Evolutionary conservation across 2,329 filamentous ascomycete genomes (phyloP), one percentile per base, ranked within the genome.

Genomic region (Beauveria scarabaeidicola): DNA sequence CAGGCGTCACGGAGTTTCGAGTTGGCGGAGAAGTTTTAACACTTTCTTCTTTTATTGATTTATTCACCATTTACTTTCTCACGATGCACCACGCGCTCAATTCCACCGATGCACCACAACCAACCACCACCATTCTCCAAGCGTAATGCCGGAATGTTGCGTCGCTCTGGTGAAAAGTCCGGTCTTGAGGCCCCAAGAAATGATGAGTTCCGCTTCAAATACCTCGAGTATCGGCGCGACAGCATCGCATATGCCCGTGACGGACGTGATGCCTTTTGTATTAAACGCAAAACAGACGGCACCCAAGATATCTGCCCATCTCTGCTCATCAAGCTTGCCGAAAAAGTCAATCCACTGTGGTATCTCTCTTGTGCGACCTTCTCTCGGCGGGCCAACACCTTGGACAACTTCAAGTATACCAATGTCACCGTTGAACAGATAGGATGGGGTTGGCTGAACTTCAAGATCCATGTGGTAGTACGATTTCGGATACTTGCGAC

Each of bases 331-430:
- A 0, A 82, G 66, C 6, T 79, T 74, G 8, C 82, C 85, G 62
- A 87, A 83, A 61, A 91, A 84, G 69, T 88, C 86, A 56, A 84
- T 81, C 89, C 89, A 92, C 56, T 90, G 79, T 0, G 89, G 89
- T 4, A 90, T 74, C 46, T 82, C 80, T 11, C 77, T 76, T 5
- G 66, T 67, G 2, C 74, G 71, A 1, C 78, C 76, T 15, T 68
- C 61, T 0, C 67, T 68, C 0, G 81, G 81, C 1, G 83, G 73
- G 1, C 75, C 75, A 27, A 70, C 66, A 2, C 62, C 57, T 7
- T 64, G 64, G 8, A 75, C 70, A 17, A 69, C 68, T 3, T 72
- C 62, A 2, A 81, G 66, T 3, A 79, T 69, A 5, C 74, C 69
- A 46, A 81, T 75, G 1, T 79, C 73, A 25, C 81, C 77, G 52